Evolutionary conservation across 805 yeast species (phyloP).

Genomic region (Hanseniaspora singularis): DNA sequence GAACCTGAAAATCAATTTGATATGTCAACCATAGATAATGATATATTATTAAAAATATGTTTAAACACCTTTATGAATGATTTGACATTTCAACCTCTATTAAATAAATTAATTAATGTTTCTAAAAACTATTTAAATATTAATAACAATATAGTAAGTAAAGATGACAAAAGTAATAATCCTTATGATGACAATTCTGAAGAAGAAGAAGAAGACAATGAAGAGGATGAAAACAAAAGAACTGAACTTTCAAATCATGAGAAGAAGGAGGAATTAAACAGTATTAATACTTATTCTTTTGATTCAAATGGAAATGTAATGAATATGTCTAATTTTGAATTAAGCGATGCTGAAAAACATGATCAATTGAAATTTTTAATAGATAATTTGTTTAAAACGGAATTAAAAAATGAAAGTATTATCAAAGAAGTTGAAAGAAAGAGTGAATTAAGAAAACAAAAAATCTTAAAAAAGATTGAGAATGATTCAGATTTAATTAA

Average conservation of each 20-base stretch:
- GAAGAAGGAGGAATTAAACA: conserved; percentile 16
- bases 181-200: conserved; percentile 18
- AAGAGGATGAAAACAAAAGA: conserved; percentile 27
- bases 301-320: conserved; percentile 29
- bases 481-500: neutral
- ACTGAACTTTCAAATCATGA: conserved; percentile 12
- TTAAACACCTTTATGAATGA: conserved; percentile 37
- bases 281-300: conserved; percentile 27
- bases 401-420: conserved; percentile 9
- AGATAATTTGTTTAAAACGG: conserved; percentile 2
- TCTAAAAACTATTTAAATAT: conserved; percentile 10
- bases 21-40: conserved; percentile 53
- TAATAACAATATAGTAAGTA: conserved; percentile 13
- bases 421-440: neutral
- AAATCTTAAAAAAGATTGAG: neutral
- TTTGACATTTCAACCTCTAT: conserved; percentile 13
- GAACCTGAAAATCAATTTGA: conserved; percentile 31
- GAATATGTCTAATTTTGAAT: neutral
- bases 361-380: conserved; percentile 29
- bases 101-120: conserved; percentile 7
- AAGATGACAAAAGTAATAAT: conserved; percentile 17
- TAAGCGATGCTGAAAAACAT: conserved; percentile 35
- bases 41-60: conserved; percentile 53
- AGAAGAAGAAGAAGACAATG: conserved; percentile 25
- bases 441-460: neutral